phyloP scores from a whole-genome alignment of 495 filamentous ascomycete species.

The Pyronema omphalodes region DNA sequence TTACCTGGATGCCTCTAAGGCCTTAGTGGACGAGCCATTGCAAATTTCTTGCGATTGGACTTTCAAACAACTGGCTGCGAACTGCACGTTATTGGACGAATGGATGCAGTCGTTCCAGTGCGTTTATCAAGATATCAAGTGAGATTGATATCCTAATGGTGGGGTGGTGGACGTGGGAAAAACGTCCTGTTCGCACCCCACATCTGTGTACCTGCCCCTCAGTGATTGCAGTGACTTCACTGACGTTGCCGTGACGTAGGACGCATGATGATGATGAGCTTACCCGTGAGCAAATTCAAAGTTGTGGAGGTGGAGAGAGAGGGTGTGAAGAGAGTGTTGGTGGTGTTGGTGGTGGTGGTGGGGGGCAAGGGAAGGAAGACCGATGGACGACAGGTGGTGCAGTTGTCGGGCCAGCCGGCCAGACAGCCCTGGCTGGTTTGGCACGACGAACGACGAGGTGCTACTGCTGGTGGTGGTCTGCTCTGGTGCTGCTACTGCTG shows the following conservation, averaged over 20 bases:
- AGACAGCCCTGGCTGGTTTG: too few species aligned
- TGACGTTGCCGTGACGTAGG: neutral
- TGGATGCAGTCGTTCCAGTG: neutral
- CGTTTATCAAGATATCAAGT: neutral
- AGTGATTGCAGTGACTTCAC: neutral
- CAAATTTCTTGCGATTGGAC: neutral
- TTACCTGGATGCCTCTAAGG: neutral
- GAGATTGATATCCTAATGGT: neutral
- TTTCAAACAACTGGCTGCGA: neutral
- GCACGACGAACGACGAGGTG: too few species aligned
- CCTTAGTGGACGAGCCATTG: neutral
- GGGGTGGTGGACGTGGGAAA: too few species aligned
- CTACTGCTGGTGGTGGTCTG: too few species aligned
- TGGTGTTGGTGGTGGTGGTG: too few species aligned
- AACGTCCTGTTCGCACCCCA: neutral
- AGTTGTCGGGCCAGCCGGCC: too few species aligned
- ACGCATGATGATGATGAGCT: neutral
- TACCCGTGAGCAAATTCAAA: neutral
- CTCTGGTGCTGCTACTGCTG: neutral
- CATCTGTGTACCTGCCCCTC: neutral
- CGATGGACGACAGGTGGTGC: too few species aligned
- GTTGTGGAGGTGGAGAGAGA: too few species aligned
- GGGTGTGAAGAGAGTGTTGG: too few species aligned
- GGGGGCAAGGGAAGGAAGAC: too few species aligned
- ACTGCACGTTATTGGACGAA: neutral